Percentiles rank a stretch among this genome's conserved stretches.
These are phyloP conservation scores for Dichomitus squalens DNA, from an alignment of 1,284 basidiomycete species.

Conservation along the genomic window DNA sequence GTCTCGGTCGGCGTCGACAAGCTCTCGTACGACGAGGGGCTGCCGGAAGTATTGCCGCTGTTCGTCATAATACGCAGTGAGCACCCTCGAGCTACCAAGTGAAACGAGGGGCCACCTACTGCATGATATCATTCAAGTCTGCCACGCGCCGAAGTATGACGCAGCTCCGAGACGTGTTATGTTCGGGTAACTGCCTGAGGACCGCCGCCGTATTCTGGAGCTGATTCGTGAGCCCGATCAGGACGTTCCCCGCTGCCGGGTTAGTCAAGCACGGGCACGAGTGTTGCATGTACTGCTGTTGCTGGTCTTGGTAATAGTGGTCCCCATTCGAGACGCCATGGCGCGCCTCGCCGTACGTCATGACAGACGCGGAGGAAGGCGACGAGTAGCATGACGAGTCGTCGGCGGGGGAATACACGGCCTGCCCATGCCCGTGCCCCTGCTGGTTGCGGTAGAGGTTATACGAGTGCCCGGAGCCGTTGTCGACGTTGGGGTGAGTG, in stretches of 20 bases:
- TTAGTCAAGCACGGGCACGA: slow-evolving; percentile 67
- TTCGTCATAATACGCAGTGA: slow-evolving; percentile 20
- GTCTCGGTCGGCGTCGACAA: slow-evolving; percentile 60
- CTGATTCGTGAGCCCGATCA: slow-evolving; percentile 64
- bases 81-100: slow-evolving; percentile 7
- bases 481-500: slow-evolving; percentile 25
- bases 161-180: slow-evolving; percentile 52
- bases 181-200: slow-evolving; percentile 63
- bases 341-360: slow-evolving; percentile 31
- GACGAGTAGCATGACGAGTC: slow-evolving; percentile 31
- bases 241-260: slow-evolving; percentile 57
- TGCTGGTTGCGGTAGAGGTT: slow-evolving; percentile 23
- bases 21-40: slow-evolving; percentile 42
- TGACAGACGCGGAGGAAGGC: slow-evolving; percentile 37
- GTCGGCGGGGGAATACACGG: slow-evolving; percentile 26
- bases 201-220: slow-evolving; percentile 58
- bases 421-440: slow-evolving; percentile 22
- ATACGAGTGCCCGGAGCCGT: slow-evolving; percentile 17
- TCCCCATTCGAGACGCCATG: slow-evolving; percentile 26
- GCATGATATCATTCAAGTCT: slow-evolving; percentile 64
- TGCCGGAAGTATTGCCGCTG: slow-evolving; percentile 47
- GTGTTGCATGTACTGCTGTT: slow-evolving; percentile 35
- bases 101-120: slow-evolving; percentile 50
- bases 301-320: slow-evolving; percentile 31
- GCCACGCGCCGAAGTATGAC: slow-evolving; percentile 58